Conservation (phyloP, 257 asterid species). For the Solanum habrochaites region DNA sequence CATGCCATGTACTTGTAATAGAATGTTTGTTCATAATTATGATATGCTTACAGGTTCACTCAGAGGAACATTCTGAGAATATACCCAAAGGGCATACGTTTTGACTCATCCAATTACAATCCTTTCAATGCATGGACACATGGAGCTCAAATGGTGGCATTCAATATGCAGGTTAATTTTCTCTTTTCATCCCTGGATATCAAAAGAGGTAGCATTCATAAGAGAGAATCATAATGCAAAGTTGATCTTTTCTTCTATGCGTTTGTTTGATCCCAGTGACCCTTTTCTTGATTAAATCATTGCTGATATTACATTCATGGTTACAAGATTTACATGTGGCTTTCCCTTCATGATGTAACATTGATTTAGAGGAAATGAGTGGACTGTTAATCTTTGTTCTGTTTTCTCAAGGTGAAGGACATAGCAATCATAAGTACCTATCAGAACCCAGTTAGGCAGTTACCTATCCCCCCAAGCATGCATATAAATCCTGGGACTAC, state of each 20-base stretch:
- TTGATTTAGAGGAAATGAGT: background rate
- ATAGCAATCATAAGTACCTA: background rate
- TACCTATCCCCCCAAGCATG: background rate
- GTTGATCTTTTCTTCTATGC: background rate
- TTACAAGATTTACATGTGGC: background rate
- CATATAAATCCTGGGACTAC: background rate
- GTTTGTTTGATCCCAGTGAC: background rate
- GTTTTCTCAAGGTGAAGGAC: background rate
- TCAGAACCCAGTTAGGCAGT: background rate
- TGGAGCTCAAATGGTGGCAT: conserved; percentile 96
- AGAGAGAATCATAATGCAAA: background rate
- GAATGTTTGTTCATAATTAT: background rate
- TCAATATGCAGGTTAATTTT: conserved; percentile 73
- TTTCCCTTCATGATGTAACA: background rate
- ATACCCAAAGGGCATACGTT: conserved; percentile 76
- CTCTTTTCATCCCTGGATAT: background rate
- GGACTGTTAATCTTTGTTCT: background rate
- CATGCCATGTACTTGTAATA: background rate
- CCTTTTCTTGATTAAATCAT: background rate
- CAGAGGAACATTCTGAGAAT: conserved; percentile 63
- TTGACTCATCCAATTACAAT: conserved; percentile 81
- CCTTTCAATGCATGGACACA: conserved; percentile 81
- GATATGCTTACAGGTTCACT: conserved; percentile 46
- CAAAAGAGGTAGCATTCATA: background rate
- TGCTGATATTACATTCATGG: background rate